Evolutionary conservation across 768 basidiomycete species (phyloP).

Genomic region (Leccinum disarticulatum): DNA sequence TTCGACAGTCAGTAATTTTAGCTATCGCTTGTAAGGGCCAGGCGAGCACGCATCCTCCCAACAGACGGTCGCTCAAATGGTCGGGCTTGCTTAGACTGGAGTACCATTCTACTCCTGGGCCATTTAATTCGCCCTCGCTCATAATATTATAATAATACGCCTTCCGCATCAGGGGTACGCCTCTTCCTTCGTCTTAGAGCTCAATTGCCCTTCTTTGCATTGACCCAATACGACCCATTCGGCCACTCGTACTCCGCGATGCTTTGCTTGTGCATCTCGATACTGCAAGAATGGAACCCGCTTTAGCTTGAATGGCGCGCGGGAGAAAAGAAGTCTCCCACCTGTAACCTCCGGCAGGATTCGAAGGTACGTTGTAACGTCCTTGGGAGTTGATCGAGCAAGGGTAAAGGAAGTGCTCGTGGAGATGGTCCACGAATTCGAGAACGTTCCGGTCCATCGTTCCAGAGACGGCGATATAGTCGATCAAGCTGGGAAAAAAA

Average conservation of each 20-base stretch:
- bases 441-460: conserved; percentile 94
- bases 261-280: conserved; percentile 82
- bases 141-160: conserved; percentile 4
- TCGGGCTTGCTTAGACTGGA: not conserved
- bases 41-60: not conserved
- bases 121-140: not conserved
- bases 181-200: not conserved
- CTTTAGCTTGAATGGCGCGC: not conserved
- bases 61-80: not conserved
- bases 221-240: conserved; percentile 47
- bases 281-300: conserved; percentile 43
- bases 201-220: conserved; percentile 5
- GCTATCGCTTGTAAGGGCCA: not conserved
- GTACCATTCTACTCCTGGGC: not conserved
- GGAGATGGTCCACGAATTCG: conserved; percentile 87
- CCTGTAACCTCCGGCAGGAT: conserved; percentile 73
- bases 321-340: conserved; percentile 5
- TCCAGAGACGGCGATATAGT: conserved; percentile 90
- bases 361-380: conserved; percentile 82
- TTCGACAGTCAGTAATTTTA: not conserved
- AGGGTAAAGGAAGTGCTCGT: conserved; percentile 89
- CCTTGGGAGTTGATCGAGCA: conserved; percentile 85
- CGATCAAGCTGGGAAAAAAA: conserved; percentile 65
- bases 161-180: not conserved
- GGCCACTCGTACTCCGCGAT: conserved; percentile 88